These are phyloP conservation scores for Trichomonas vaginalis DNA, from an alignment of 208 protist species.

Conservation along the genomic window DNA sequence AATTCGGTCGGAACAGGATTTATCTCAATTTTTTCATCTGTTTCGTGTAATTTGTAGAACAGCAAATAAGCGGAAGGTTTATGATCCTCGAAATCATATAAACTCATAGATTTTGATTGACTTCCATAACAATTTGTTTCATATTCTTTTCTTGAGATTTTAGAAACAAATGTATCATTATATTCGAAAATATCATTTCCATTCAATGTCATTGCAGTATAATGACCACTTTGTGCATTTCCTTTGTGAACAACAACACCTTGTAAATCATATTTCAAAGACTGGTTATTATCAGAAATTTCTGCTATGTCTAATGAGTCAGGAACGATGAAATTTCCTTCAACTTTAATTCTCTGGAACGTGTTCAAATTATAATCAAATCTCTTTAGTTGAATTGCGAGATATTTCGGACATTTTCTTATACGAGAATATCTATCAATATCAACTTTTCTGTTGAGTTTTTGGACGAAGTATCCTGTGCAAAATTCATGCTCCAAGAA, in stretches of 20 bases:
- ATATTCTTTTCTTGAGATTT: background rate
- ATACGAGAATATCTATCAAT: background rate
- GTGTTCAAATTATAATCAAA: background rate
- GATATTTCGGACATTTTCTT: background rate
- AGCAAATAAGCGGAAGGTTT: too few species aligned
- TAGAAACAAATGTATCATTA: background rate
- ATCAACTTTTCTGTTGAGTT: background rate
- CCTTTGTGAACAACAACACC: constrained; percentile 51
- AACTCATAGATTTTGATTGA: too few species aligned
- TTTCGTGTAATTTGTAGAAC: too few species aligned
- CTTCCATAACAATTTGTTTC: too few species aligned
- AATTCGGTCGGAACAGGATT: too few species aligned
- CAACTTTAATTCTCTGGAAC: constrained; percentile 26
- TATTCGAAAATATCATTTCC: background rate
- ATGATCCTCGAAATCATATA: too few species aligned
- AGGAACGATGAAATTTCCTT: constrained; percentile 48
- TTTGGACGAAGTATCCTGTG: background rate
- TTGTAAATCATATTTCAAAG: constrained; percentile 36
- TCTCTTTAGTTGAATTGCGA: background rate
- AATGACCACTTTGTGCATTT: constrained; percentile 47
- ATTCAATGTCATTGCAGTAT: constrained; percentile 47
- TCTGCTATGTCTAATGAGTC: constrained; percentile 39
- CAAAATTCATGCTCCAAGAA: background rate
- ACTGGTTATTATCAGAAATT: constrained; percentile 36
- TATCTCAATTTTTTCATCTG: too few species aligned